Evolutionary conservation across 805 yeast species (phyloP), one percentile per base, ranked within the genome.

Genomic region (Barnettozyma siamensis): DNA sequence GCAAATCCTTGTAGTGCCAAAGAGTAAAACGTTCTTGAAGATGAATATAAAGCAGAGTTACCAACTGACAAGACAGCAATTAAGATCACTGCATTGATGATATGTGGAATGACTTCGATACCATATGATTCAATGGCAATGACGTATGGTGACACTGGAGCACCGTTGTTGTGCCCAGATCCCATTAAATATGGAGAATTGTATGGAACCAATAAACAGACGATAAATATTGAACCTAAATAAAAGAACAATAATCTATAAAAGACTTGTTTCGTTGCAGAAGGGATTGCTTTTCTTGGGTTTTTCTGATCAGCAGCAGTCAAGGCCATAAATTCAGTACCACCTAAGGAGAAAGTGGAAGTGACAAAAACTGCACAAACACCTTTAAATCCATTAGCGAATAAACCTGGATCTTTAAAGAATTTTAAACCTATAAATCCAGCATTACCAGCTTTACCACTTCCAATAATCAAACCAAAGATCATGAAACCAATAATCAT

Each of bases 31-130:
- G 87, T 70, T 69, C 91, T 74, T 37, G 88, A 80, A 46, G 80
- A 74, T n/a, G 82, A 85, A 58, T 72, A 83, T 32, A 82, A 76
- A 2, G 88, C 76, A 19, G 88, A 77, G 66, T 83, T 83, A 50
- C 88, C 88, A 40, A 83, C 89, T 7, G 88, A 82, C 41, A 81
- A 62, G 21, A 83, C 87, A 4, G 89, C 80, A 43, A 83, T 61
- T 64, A 83, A 66, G 50, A 83, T 81, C 33, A 83, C 87, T 17
- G 78, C 86, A 57, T 83, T 83, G 67, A 83, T 80, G 47, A 83
- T 75, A 39, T 80, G 76, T 38, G 89, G 89, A 37, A 82, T 70
- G 32, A 77, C 83, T 37, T 64, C 65, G 49, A 83, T 27, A 18
- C 46, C 83, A 40, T 70, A 64, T 24, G 70, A 65, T 26, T 32